phyloP scores from a whole-genome alignment of 192 early-diverging fungal species.

The Thoreauomyces humboldtii region DNA sequence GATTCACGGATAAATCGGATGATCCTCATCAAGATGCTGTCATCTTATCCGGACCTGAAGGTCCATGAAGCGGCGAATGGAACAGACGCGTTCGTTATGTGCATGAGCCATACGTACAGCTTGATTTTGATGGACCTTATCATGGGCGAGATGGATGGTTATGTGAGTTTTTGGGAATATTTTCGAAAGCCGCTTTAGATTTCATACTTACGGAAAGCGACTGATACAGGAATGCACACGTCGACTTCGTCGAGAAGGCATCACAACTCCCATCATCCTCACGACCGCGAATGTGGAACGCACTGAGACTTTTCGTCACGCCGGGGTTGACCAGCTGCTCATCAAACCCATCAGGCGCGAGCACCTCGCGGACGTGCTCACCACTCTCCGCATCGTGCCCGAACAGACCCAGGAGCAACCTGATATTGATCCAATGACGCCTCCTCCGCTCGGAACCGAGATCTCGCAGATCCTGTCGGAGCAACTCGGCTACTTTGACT shows the following conservation, averaged over 20 bases:
- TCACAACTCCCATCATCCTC: constrained; percentile 19
- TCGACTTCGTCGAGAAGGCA: constrained; percentile 14
- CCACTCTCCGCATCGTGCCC: background rate
- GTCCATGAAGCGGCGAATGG: constrained; percentile 19
- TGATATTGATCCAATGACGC: background rate
- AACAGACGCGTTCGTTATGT: constrained; percentile 7
- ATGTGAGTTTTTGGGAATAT: background rate
- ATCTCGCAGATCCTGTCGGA: no score
- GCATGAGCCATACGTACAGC: background rate
- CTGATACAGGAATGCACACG: background rate
- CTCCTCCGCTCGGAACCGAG: no score
- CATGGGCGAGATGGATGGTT: constrained; percentile 16
- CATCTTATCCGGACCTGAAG: constrained; percentile 3
- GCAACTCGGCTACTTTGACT: background rate
- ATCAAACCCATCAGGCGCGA: constrained; percentile 13
- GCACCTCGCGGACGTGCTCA: background rate
- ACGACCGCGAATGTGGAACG: constrained; percentile 11
- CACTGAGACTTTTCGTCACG: background rate
- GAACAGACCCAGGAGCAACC: no score
- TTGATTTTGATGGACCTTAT: constrained; percentile 17
- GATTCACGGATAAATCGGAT: constrained; percentile 10
- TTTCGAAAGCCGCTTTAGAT: background rate
- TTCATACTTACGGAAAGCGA: background rate
- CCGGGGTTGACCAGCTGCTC: background rate
- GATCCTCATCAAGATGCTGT: constrained; percentile 19